phyloP scores from a whole-genome alignment of 2,329 filamentous ascomycete genomes.

The Paecilomyces variotii region DNA sequence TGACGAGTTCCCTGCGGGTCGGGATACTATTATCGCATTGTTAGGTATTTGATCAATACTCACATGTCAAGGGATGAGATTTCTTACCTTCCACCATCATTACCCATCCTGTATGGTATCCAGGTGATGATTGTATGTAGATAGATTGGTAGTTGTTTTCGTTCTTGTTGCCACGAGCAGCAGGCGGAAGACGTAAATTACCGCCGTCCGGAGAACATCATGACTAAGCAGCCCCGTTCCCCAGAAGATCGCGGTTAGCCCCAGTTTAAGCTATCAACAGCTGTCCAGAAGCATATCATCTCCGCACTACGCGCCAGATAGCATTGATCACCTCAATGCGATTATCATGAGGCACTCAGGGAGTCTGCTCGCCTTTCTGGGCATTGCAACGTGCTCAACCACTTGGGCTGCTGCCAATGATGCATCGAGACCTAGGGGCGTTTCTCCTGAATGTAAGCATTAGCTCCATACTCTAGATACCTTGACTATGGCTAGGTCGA shows the following conservation, averaged over 20 bases:
- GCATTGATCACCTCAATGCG: slow-evolving; percentile 25
- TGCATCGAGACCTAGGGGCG: slow-evolving; percentile 68
- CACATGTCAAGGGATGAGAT: neutral
- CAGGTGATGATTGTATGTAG: neutral
- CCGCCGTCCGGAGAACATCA: neutral
- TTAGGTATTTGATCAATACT: slow-evolving; percentile 2
- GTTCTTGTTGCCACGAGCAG: slow-evolving; percentile 1
- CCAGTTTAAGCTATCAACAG: slow-evolving; percentile 19
- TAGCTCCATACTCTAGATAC: slow-evolving; percentile 5
- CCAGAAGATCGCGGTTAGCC: neutral
- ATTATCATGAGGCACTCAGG: slow-evolving; percentile 30
- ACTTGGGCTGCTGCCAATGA: slow-evolving; percentile 45
- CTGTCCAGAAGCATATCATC: slow-evolving; percentile 28
- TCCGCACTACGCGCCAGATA: slow-evolving; percentile 15
- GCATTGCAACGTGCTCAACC: slow-evolving; percentile 26
- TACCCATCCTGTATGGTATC: slow-evolving; percentile 64
- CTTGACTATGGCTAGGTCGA: neutral
- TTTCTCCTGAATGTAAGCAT: slow-evolving; percentile 80
- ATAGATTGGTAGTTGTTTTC: neutral
- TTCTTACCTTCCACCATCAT: slow-evolving; percentile 74
- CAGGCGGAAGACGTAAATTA: slow-evolving; percentile 1
- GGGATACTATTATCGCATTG: slow-evolving; percentile 57
- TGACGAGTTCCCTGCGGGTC: slow-evolving; percentile 90
- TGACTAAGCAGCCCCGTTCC: neutral
- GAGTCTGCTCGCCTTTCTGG: slow-evolving; percentile 26